These are phyloP conservation scores for Artemisia tridentata DNA, from an alignment of 129 eudicot species.

Conservation along the genomic window DNA sequence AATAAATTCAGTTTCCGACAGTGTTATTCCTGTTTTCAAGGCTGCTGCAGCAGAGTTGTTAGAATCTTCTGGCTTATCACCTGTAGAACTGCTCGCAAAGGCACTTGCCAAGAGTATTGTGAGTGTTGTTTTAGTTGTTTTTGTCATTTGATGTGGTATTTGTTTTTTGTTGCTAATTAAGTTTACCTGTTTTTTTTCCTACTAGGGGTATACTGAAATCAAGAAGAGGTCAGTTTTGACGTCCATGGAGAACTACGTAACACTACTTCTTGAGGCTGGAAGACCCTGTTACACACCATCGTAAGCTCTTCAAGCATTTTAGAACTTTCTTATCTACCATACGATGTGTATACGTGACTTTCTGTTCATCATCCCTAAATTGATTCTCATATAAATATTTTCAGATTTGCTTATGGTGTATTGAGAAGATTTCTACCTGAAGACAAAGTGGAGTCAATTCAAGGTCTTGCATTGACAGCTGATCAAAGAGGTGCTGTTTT, in stretches of 20 bases:
- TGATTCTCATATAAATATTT: not conserved
- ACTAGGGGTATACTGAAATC: conserved; percentile 87
- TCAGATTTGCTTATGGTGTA: conserved; percentile 60
- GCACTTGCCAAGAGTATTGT: conserved; percentile 93
- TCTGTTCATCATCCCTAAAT: not conserved
- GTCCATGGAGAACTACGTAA: conserved; percentile 81
- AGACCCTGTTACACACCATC: conserved; percentile 77
- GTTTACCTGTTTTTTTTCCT: not conserved
- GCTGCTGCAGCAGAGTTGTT: conserved; percentile 84
- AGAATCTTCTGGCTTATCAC: conserved; percentile 58
- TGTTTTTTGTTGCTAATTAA: conserved; percentile 11
- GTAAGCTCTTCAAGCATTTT: conserved; percentile 35
- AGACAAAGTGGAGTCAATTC: conserved; percentile 74
- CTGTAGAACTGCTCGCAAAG: conserved; percentile 81
- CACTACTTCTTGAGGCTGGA: conserved; percentile 72
- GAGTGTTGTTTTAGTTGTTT: conserved; percentile 19
- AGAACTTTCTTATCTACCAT: too few species aligned
- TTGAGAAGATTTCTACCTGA: conserved; percentile 85
- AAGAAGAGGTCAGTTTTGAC: conserved; percentile 80
- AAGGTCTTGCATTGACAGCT: conserved; percentile 80
- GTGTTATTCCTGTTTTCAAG: conserved; percentile 86
- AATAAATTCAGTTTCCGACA: conserved; percentile 64
- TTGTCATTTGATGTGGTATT: not conserved
- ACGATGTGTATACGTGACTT: not conserved
- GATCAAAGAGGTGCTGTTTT: conserved; percentile 88